Evolutionary conservation across 1,139 yeast genomes (phyloP).

Genomic region (Yamadazyma mexicana): DNA sequence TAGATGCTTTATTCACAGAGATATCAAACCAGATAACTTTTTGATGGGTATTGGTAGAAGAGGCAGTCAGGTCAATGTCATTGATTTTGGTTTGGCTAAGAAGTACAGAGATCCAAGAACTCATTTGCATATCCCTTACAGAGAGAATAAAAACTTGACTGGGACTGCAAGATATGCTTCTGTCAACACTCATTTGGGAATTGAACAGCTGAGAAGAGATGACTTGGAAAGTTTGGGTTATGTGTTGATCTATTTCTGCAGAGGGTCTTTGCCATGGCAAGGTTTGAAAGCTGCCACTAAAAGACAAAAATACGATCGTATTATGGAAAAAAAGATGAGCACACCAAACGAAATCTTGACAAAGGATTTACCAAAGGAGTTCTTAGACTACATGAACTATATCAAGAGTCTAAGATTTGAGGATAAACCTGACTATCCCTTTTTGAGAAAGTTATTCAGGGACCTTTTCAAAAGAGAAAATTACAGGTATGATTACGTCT

Average conservation of each 20-base stretch:
- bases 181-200: slow-evolving; percentile 93
- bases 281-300: slow-evolving; percentile 96
- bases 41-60: slow-evolving; percentile 96
- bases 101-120: slow-evolving; percentile 95
- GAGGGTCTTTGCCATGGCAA: slow-evolving; percentile 98
- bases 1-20: slow-evolving; percentile 88
- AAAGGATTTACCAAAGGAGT: slow-evolving; percentile 89
- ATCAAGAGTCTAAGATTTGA: slow-evolving; percentile 90
- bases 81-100: slow-evolving; percentile 96
- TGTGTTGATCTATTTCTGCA: slow-evolving; percentile 89
- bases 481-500: slow-evolving; percentile 89
- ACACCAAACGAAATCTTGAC: slow-evolving; percentile 88
- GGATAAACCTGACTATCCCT: slow-evolving; percentile 93
- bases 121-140: slow-evolving; percentile 91
- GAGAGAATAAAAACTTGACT: slow-evolving; percentile 93
- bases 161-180: slow-evolving; percentile 98
- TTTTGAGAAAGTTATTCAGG: slow-evolving; percentile 84
- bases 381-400: slow-evolving; percentile 83
- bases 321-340: slow-evolving; percentile 94
- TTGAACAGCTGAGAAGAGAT: slow-evolving; percentile 95
- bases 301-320: slow-evolving; percentile 94
- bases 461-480: slow-evolving; percentile 87
- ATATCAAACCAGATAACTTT: slow-evolving; percentile 94
- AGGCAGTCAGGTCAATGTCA: slow-evolving; percentile 92
- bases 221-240: slow-evolving; percentile 95